Evolutionary conservation across 1,284 basidiomycete species (phyloP), one percentile per base, ranked within the genome.

Genomic region (Cutaneotrichosporon daszewskae): DNA sequence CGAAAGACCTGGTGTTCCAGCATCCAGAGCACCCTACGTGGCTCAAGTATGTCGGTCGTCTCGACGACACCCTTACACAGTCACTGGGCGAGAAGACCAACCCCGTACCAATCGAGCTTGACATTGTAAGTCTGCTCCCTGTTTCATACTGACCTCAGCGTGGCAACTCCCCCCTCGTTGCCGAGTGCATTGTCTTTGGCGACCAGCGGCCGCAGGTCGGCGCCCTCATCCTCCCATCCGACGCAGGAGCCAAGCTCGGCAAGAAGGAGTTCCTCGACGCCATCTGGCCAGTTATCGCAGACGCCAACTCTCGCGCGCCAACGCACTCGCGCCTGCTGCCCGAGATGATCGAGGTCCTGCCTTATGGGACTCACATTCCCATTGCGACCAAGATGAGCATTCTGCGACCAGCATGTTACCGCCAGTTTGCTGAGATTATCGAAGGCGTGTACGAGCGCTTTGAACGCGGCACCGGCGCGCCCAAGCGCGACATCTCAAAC

Each of bases 121-220:
- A 66, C 23, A 62, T 69, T n/a, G n/a, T n/a, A n/a, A n/a, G n/a
- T n/a, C n/a, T n/a, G n/a, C n/a, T n/a, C n/a, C n/a, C n/a, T 32
- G 60, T 62, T 27, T 16, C 8, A n/a, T 11, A 23, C 19, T 33
- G 5, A 14, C 12, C 40, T 62, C n/a, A n/a, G 58, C 59, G 62
- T 27, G 64, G 66, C 12, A 68, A 69, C 47, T 74, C 72, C 16
- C 72, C 75, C 0, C 72, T 76, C 27, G 53, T 75, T 19, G 59
- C 59, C 20, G 74, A 76, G 50, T 79, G 76, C 20, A 74, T 82
- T 51, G 75, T 83, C 35, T 82, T 82, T 38, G 81, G 81, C 7
- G 71, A 76, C 16, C 76, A 72, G 6, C 67, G 75, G 32, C 73
- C 78, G 5, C 77, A 78, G 46, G 70, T 75, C 6, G 81, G 80